phyloP scores from a whole-genome alignment of 306 rosid genomes.

The Citrullus colocynthis region DNA sequence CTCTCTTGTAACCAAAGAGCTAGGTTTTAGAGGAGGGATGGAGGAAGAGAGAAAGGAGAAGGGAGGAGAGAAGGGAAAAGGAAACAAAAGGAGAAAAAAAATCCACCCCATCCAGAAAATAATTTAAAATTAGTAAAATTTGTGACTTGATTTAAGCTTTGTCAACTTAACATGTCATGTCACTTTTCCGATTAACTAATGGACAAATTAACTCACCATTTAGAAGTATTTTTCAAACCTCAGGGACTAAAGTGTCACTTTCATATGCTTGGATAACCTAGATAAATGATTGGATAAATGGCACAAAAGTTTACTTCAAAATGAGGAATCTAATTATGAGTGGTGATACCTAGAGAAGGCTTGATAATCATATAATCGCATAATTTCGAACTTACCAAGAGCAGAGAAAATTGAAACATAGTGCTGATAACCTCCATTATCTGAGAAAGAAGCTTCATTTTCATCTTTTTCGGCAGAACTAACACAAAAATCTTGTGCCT shows the following conservation, averaged over 20 bases:
- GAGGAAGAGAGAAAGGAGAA: no score
- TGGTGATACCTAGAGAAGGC: background rate
- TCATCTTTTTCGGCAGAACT: slow-evolving; percentile 34
- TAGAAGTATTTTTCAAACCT: no score
- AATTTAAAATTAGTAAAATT: no score
- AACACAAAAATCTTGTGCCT: slow-evolving; percentile 31
- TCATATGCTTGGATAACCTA: background rate
- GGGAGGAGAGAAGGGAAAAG: no score
- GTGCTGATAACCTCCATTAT: slow-evolving; percentile 17
- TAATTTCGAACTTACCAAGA: slow-evolving; percentile 37
- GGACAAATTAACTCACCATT: no score
- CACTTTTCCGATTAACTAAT: no score
- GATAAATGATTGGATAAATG: background rate
- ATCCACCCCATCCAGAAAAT: no score
- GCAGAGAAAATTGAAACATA: slow-evolving; percentile 28
- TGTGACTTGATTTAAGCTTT: no score
- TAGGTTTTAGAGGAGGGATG: no score
- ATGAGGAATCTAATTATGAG: background rate
- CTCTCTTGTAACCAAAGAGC: no score
- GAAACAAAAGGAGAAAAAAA: no score
- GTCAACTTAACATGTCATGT: no score
- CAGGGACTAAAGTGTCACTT: background rate
- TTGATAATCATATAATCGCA: background rate
- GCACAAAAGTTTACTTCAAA: background rate
- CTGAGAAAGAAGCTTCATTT: slow-evolving; percentile 15